Percentiles rank a stretch among this genome's conserved stretches.
Evolutionary conservation across 345 rosid species (phyloP).

Genomic region (Salix exigua): DNA sequence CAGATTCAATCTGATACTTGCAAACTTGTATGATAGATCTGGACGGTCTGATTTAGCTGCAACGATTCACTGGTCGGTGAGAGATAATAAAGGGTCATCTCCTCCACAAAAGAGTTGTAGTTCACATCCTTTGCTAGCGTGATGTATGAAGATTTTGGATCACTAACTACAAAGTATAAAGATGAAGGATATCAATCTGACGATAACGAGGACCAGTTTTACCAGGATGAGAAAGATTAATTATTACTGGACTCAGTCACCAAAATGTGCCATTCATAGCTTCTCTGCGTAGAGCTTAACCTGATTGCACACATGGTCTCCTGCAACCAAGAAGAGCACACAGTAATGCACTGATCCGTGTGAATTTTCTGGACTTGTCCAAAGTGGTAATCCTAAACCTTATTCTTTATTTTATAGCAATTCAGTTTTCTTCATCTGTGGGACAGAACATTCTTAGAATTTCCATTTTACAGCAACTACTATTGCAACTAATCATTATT

Average conservation of each 20-base stretch:
- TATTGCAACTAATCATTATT: too few species aligned
- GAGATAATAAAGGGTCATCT: constrained; percentile 25
- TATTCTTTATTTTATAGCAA: too few species aligned
- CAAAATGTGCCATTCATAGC: constrained; percentile 20
- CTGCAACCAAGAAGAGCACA: too few species aligned
- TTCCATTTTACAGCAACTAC: too few species aligned
- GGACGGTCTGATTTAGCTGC: constrained; percentile 41
- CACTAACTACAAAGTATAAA: constrained; percentile 15
- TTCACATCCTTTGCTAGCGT: constrained; percentile 19
- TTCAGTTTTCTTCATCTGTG: too few species aligned
- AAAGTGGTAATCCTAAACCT: too few species aligned
- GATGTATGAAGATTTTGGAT: constrained; percentile 26
- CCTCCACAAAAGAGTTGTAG: constrained; percentile 25
- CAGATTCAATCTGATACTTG: too few species aligned
- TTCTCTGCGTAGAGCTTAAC: neutral
- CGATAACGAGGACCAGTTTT: constrained; percentile 12
- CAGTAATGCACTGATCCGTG: too few species aligned
- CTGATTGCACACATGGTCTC: too few species aligned
- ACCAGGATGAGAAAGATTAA: constrained; percentile 26
- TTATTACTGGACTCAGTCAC: constrained; percentile 30
- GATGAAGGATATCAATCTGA: constrained; percentile 18
- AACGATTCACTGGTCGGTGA: constrained; percentile 38
- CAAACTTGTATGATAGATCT: constrained; percentile 43
- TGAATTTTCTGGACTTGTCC: too few species aligned
- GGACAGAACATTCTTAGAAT: too few species aligned